A percentile compares a stretch with the other conserved stretches of the same genome.
Evolutionary conservation across 805 yeast species (phyloP).

Genomic region (Kazachstania kunashirensis): DNA sequence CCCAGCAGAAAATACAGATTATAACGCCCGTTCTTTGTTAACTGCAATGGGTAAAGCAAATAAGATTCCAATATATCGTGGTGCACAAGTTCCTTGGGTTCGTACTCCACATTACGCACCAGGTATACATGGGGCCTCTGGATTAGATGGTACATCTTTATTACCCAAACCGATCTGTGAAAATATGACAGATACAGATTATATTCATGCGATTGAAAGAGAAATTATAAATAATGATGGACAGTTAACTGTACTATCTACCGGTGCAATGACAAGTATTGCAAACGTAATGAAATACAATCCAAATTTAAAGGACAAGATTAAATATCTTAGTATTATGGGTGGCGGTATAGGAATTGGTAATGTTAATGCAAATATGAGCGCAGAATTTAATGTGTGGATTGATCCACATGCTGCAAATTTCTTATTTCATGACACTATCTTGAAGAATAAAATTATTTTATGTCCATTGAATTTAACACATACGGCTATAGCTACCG

Average conservation of each 20-base stretch:
- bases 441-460: conserved; percentile 40
- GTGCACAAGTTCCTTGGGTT: conserved; percentile 49
- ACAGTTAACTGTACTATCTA: conserved; percentile 52
- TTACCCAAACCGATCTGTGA: conserved; percentile 40
- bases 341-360: conserved; percentile 51
- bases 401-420: conserved; percentile 72
- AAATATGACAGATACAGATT: conserved; percentile 18
- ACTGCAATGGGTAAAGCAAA: conserved; percentile 42
- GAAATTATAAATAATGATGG: conserved; percentile 39
- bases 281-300: conserved; percentile 43
- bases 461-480: conserved; percentile 64
- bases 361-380: conserved; percentile 40
- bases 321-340: conserved; percentile 58
- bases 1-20: conserved; percentile 52
- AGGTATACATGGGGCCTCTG: conserved; percentile 63
- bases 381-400: conserved; percentile 68
- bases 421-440: conserved; percentile 39
- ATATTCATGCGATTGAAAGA: conserved; percentile 33
- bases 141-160: conserved; percentile 64
- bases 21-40: conserved; percentile 56
- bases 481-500: conserved; percentile 44
- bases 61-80: conserved; percentile 56
- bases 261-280: conserved; percentile 71
- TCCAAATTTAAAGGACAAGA: conserved; percentile 43
- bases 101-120: conserved; percentile 43